Base-by-base conservation (phyloP, 257 asterid genomes). In the Plantago ovata region DNA sequence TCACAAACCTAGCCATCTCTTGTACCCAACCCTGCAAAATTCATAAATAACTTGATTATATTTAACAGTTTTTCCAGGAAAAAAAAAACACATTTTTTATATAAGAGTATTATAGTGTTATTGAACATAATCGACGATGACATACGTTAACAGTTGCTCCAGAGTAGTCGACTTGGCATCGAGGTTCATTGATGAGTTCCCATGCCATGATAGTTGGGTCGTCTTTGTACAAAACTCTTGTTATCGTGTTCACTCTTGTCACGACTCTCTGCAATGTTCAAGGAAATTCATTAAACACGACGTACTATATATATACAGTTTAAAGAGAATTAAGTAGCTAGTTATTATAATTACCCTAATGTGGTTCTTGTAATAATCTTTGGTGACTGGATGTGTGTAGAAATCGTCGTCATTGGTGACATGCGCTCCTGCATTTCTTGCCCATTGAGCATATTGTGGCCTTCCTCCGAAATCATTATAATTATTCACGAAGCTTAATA, bases 101-200 rank as follows among this genome's bases (percentile, higher is more conserved):
- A n/a, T n/a, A n/a, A n/a, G n/a, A n/a, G 36, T 3, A 28, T 28
- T 28, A 4, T 28, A 28, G 6, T 28, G 33, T 2, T 28, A 28
- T 3, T 28, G 2, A 24, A 28, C 4, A 3, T 8, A 28, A 28
- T 28, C 7, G 36, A 1, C 36, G 0, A 28, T 28, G 6, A 45
- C 81, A 9, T 32, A 88, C 96, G 18, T 81, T 79, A 11, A 88
- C 9, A 2, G 82, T 83, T 69, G 49, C 73, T 45, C 96, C 96
- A 8, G 96, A 83, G 61, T 68, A 75, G 63, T 88, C 96, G 12
- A 62, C 67, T 45, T 79, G 70, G 71, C 95, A 83, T 18, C 96
- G 96, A 23, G 96, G 96, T 73, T 88, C 96, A 36, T 88, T 85
- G 44, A 88, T 88, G 65, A 88, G 94, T 63, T 88, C 96, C 96